A percentile compares a stretch with the other conserved stretches of the same genome.
Evolutionary conservation across 2,329 filamentous ascomycete species (phyloP).

Genomic region (Aspergillus costaricaensis): DNA sequence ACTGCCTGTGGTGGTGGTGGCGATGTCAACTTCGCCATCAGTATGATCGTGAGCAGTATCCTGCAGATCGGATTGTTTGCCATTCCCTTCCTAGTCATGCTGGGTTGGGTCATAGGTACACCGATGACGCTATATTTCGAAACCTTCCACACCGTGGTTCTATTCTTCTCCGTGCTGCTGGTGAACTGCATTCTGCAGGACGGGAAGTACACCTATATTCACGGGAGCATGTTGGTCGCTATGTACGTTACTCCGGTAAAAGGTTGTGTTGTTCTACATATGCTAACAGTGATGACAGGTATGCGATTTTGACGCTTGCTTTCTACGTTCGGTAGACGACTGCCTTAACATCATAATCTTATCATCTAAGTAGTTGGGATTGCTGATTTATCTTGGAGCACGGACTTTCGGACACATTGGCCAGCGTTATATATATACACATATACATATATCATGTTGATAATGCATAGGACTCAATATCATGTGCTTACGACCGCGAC

Average conservation of each 20-base stretch:
- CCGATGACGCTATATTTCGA: slow-evolving; percentile 74
- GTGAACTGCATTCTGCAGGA: slow-evolving; percentile 70
- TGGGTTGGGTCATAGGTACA: slow-evolving; percentile 69
- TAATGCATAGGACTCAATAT: not conserved
- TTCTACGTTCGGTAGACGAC: slow-evolving; percentile 14
- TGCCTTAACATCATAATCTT: not conserved
- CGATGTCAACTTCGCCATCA: slow-evolving; percentile 62
- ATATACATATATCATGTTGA: not conserved
- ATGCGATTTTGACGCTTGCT: slow-evolving; percentile 14
- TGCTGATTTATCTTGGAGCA: not conserved
- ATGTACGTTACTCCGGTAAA: slow-evolving; percentile 34
- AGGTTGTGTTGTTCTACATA: not conserved
- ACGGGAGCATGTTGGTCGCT: slow-evolving; percentile 66
- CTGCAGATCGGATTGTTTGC: slow-evolving; percentile 75
- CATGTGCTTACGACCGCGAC: not conserved
- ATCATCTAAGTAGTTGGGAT: not conserved
- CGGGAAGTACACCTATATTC: slow-evolving; percentile 74
- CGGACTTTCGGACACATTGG: not conserved
- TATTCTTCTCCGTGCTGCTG: slow-evolving; percentile 68
- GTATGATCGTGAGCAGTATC: slow-evolving; percentile 72
- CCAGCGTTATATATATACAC: not conserved
- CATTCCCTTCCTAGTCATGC: slow-evolving; percentile 70
- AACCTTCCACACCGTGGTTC: slow-evolving; percentile 70
- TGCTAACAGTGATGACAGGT: slow-evolving; percentile 11
- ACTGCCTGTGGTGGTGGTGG: slow-evolving; percentile 67